Conservation (phyloP, 768 basidiomycete species). For the Gloeopeniophorella convolvens region DNA sequence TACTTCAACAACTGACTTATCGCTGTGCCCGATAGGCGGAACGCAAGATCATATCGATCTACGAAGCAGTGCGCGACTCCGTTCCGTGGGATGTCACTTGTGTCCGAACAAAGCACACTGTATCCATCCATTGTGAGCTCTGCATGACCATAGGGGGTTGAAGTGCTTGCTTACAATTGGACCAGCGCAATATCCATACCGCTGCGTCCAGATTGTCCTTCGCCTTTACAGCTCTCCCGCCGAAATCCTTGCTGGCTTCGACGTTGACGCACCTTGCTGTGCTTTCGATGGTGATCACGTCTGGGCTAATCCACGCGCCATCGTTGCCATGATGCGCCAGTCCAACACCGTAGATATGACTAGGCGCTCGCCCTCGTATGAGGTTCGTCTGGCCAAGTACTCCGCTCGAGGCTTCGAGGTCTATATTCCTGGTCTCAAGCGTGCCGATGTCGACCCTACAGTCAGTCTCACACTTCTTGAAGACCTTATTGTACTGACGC, state of each 20-base stretch:
- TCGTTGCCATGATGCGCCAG: conserved; percentile 61
- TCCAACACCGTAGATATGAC: conserved; percentile 57
- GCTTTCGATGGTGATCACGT: conserved; percentile 49
- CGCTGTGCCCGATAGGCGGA: conserved; percentile 39
- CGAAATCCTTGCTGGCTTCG: conserved; percentile 61
- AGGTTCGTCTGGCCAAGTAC: conserved; percentile 57
- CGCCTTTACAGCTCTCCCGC: conserved; percentile 57
- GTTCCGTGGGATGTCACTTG: conserved; percentile 66
- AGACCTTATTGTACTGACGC: background rate
- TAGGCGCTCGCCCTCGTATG: conserved; percentile 59
- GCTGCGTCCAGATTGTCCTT: conserved; percentile 60
- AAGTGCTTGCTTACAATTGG: no score
- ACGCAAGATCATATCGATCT: conserved; percentile 50
- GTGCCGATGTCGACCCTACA: conserved; percentile 52
- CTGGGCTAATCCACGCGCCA: conserved; percentile 53
- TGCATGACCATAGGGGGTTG: no score
- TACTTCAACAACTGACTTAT: background rate
- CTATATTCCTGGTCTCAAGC: conserved; percentile 44
- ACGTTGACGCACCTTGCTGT: conserved; percentile 59
- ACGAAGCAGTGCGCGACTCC: conserved; percentile 57
- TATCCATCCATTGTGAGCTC: conserved; percentile 53
- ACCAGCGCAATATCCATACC: conserved; percentile 60
- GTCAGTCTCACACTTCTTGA: conserved; percentile 27
- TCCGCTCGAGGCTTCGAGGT: conserved; percentile 49
- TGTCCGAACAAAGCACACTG: conserved; percentile 57